phyloP scores from a whole-genome alignment of 495 filamentous ascomycete species.

The Annulohypoxylon moriforme region DNA sequence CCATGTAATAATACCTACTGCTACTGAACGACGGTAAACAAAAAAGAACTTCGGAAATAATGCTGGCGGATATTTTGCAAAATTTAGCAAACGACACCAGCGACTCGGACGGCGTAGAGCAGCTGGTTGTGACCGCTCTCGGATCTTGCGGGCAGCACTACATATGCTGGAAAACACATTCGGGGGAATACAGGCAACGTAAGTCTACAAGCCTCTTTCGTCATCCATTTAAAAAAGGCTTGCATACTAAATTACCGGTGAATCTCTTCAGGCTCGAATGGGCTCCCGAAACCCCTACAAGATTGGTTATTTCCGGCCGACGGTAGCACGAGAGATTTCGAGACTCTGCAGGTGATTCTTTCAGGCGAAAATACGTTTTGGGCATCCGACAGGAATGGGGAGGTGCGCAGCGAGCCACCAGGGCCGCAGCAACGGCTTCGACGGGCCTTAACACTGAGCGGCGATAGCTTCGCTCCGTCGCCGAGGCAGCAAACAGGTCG shows the following conservation, averaged over 20 bases:
- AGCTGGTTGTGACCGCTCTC: constrained; percentile 46
- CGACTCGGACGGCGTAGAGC: constrained; percentile 42
- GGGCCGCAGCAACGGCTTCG: constrained; percentile 27
- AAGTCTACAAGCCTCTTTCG: constrained; percentile 15
- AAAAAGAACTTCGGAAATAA: constrained; percentile 25
- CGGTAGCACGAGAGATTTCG: constrained; percentile 53
- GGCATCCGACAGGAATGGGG: constrained; percentile 44
- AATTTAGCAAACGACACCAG: constrained; percentile 34
- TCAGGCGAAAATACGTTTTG: constrained; percentile 57
- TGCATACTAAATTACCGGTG: constrained; percentile 1
- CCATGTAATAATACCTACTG: constrained; percentile 26
- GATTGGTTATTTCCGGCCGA: constrained; percentile 55
- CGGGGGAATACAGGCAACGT: constrained; percentile 46
- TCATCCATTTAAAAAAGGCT: neutral
- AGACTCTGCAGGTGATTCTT: constrained; percentile 55
- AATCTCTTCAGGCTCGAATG: constrained; percentile 49
- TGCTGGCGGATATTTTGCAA: constrained; percentile 42
- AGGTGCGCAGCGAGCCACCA: neutral
- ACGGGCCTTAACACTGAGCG: constrained; percentile 40
- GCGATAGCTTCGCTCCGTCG: constrained; percentile 17
- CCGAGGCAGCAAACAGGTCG: constrained; percentile 26
- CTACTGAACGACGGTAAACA: constrained; percentile 14
- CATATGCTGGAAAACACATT: constrained; percentile 47
- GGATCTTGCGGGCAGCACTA: constrained; percentile 46
- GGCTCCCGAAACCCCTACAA: constrained; percentile 51